Conservation (phyloP, 805 yeast species). For the Torulaspora franciscae region DNA sequence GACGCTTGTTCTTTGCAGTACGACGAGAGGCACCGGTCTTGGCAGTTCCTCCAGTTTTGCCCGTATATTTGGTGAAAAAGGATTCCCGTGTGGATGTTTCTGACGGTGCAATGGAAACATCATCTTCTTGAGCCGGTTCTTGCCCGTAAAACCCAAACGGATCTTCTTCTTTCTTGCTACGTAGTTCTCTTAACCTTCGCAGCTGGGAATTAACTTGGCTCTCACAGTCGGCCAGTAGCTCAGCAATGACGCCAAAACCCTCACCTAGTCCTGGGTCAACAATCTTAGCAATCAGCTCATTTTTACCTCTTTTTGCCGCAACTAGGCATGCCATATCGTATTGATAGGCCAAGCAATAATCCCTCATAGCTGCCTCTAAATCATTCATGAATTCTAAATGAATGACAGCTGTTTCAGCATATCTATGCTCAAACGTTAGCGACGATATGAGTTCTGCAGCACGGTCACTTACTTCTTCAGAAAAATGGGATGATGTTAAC, state of each 20-base stretch:
- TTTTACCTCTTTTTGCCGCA: conserved; percentile 42
- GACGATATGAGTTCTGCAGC: conserved; percentile 58
- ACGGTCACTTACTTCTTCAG: conserved; percentile 40
- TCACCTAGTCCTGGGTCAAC: conserved; percentile 77
- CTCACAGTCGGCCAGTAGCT: conserved; percentile 87
- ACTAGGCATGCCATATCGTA: conserved; percentile 74
- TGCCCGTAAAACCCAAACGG: conserved; percentile 81
- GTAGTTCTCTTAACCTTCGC: conserved; percentile 73
- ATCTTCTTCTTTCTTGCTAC: conserved; percentile 77
- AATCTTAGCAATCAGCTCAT: conserved; percentile 49
- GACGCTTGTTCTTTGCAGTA: conserved; percentile 85
- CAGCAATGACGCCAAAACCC: conserved; percentile 83
- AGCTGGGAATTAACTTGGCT: conserved; percentile 81
- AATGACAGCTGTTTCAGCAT: conserved; percentile 75
- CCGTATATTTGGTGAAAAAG: conserved; percentile 92
- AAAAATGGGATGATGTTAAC: conserved; percentile 43
- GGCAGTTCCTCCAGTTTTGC: conserved; percentile 93
- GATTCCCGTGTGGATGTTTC: conserved; percentile 91
- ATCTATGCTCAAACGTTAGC: conserved; percentile 64
- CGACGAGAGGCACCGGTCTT: conserved; percentile 92
- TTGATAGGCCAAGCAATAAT: conserved; percentile 68
- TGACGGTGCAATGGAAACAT: conserved; percentile 90
- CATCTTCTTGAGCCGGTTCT: conserved; percentile 77
- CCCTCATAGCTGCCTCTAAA: conserved; percentile 55
- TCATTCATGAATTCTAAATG: conserved; percentile 58